Evolutionary conservation across 371 early-diverging fungal genomes (phyloP), one percentile per base, ranked within the genome.

Genomic region (Lichtheimia corymbifera): DNA sequence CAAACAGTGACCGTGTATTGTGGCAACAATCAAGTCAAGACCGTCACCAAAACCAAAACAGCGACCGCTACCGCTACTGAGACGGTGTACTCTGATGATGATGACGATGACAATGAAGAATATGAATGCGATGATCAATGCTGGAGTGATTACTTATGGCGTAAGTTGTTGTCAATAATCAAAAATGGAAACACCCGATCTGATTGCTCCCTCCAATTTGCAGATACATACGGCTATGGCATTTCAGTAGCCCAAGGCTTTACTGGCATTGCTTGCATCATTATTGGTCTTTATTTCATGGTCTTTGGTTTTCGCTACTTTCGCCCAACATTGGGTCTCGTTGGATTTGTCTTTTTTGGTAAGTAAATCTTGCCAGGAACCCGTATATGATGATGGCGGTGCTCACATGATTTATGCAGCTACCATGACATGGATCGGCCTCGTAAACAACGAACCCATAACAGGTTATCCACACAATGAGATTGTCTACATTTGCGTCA

Each of bases 341-440:
- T 68, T n/a, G 83, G 83, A 3, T 82, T 82, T 53, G 63, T 82
- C 25, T 74, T 80, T 50, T 78, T 79, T 63, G 80, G 80, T 80
- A 72, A 58, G 57, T 43, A n/a, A 2, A 15, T 28, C 35, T n/a
- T 24, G 12, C 22, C n/a, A 15, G 13, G 14, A 47, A 17, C 50
- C 35, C 2, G 6, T 28, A 0, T 28, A 7, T 1, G 28, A 4
- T 22, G 22, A 22, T 22, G 22, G 4, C 12, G 53, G 1, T n/a
- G 13, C 15, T 40, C n/a, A 17, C 41, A 6, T 41, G 6, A 50
- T 51, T 57, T 40, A 14, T 41, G 13, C 60, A 82, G 83, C 73
- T 14, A 65, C 70, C 13, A 80, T 80, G 72, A 75, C 79, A 12
- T 82, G 73, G 75, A 73, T 80, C 17, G 80, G 80, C 3, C 59